phyloP scores from a whole-genome alignment of 805 yeast genomes.

The Starmerella kuoi region DNA sequence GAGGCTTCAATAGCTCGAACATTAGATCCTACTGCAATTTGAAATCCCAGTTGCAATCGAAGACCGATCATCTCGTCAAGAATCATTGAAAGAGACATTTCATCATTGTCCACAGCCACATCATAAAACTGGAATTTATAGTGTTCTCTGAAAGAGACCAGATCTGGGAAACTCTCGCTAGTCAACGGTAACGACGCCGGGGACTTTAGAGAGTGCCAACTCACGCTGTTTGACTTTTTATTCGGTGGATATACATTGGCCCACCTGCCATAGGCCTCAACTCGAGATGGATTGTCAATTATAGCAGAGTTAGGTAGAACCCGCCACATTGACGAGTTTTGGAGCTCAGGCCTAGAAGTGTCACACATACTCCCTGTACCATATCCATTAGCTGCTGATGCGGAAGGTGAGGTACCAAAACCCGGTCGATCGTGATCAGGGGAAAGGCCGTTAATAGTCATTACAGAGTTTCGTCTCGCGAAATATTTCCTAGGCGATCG shows the following conservation, averaged over 20 bases:
- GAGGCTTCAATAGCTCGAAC: constrained; percentile 56
- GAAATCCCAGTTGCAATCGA: constrained; percentile 78
- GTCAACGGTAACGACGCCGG: constrained; percentile 89
- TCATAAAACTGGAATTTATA: constrained; percentile 78
- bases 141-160: constrained; percentile 53
- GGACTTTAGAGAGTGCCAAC: constrained; percentile 86
- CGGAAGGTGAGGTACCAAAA: background rate
- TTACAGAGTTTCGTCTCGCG: too few relatives aligned
- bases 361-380: constrained; percentile 1
- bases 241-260: constrained; percentile 73
- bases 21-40: constrained; percentile 63
- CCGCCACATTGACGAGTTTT: constrained; percentile 38
- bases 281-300: constrained; percentile 37
- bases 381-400: background rate
- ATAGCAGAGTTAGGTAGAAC: constrained; percentile 62
- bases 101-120: constrained; percentile 18
- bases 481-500: too few relatives aligned
- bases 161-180: constrained; percentile 63
- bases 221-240: constrained; percentile 53
- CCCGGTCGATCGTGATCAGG: too few relatives aligned
- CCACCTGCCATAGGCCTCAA: constrained; percentile 75
- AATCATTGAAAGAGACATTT: constrained; percentile 34
- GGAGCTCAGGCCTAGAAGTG: constrained; percentile 9
- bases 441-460: too few relatives aligned
- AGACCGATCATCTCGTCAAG: constrained; percentile 79